Base-by-base conservation (phyloP, 108 stramenopile genomes). In the Hondaea fermentalgiana region DNA sequence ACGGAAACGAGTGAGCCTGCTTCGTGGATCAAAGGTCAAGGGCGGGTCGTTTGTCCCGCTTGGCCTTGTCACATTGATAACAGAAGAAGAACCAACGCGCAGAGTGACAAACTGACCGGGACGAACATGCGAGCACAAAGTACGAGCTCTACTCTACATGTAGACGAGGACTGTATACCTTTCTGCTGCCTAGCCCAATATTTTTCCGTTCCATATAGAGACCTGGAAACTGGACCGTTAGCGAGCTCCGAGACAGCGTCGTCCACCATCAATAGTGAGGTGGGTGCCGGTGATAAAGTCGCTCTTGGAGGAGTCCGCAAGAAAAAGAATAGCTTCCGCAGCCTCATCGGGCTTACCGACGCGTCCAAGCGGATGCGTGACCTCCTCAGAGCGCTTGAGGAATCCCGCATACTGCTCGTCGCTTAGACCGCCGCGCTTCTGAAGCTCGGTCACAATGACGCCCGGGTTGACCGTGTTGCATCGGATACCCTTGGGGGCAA, bases 271-370 rank as follows among this genome's bases (percentile, higher is more conserved):
- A 47, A 83, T 53, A 16, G 76, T 53, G 23, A 83, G 45, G 51
- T 83, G 76, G 49, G 76, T 53, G n/a, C 76, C 76, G 51, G 76
- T 83, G 51, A 83, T 83, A 53, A 83, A 83, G 28, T 53, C 76
- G n/a, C 49, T 53, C 76, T 83, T 83, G 76, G 49, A 53, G 49
- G 76, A 83, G 23, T 83, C 76, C 58, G 87, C 87, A 10, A 88
- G 58, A 28, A 59, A 59, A 35, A 88, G 28, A 35, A 88, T 60
- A 17, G 87, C 87, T 5, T 60, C 58, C 0, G 87, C 87, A 17
- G 45, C 59, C 43, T 88, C 87, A 4, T 88, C 87, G 12, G 87
- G 60, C 53, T 57, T 60, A 10, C 59, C 87, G 17, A 88, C 60
- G 28, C 87, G 58, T 0, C 87, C 87, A 5, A 88, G 60, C 8